Percentiles rank a stretch among this genome's conserved stretches.
phyloP scores from a whole-genome alignment of 2,329 filamentous ascomycete genomes.

The Xylaria sp. region DNA sequence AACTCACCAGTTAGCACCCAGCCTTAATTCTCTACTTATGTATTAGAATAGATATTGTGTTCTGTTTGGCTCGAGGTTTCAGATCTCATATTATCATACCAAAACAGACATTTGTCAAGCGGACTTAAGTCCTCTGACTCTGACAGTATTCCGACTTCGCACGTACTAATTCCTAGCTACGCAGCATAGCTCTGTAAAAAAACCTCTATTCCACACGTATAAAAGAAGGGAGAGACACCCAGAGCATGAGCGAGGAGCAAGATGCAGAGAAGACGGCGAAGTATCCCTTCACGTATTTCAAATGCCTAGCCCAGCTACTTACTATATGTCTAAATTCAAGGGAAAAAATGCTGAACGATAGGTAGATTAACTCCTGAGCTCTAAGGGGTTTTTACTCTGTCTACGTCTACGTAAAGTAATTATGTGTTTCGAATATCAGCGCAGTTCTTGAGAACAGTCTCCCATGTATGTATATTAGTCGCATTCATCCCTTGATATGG shows the following conservation, averaged over 20 bases:
- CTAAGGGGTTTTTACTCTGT: too few species aligned
- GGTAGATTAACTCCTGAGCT: too few species aligned
- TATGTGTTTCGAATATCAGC: background rate
- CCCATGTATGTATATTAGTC: background rate
- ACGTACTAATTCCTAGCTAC: background rate
- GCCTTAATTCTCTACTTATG: background rate
- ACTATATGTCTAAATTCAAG: too few species aligned
- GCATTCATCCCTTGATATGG: too few species aligned
- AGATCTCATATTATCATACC: background rate
- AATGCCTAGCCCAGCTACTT: too few species aligned
- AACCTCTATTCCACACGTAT: too few species aligned
- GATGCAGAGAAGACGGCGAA: background rate
- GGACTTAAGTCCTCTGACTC: background rate
- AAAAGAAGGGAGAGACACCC: too few species aligned
- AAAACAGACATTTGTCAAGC: background rate
- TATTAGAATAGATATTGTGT: background rate
- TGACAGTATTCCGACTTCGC: background rate
- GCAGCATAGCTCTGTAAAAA: too few species aligned
- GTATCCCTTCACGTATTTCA: background rate
- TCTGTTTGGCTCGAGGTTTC: background rate
- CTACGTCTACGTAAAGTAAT: too few species aligned
- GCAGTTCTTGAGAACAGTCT: background rate
- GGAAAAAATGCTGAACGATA: too few species aligned
- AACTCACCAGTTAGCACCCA: background rate
- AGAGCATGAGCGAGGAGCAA: background rate